Evolutionary conservation across 148 eudicot species (phyloP).

Genomic region (Silene conica): DNA sequence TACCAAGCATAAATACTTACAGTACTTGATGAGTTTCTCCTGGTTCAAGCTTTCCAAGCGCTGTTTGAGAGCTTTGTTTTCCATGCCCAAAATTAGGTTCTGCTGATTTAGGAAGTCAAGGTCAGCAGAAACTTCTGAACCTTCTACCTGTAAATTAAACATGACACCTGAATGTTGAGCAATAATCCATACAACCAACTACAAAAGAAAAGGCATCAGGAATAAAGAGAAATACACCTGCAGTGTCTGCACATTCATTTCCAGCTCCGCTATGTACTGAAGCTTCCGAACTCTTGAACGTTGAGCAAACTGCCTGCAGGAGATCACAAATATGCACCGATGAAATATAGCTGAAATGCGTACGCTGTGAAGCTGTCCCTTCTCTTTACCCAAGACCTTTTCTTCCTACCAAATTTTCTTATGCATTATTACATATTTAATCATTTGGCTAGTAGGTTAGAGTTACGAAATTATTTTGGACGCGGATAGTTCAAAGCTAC

Average conservation of each 20-base stretch:
- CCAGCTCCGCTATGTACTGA: slow-evolving; percentile 96
- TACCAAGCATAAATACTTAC: slow-evolving; percentile 43
- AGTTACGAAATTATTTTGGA: no score
- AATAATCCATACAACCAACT: not conserved
- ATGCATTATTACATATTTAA: no score
- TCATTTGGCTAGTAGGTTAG: no score
- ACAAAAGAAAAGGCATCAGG: not conserved
- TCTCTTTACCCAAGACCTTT: no score
- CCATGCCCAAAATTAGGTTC: slow-evolving; percentile 86
- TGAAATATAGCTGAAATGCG: no score
- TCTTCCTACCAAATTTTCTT: no score
- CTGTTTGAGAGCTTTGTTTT: slow-evolving; percentile 91
- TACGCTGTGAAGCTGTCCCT: no score
- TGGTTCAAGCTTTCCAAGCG: slow-evolving; percentile 84
- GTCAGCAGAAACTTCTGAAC: slow-evolving; percentile 86
- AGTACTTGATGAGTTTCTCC: slow-evolving; percentile 83
- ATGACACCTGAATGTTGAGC: not conserved
- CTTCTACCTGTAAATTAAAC: slow-evolving; percentile 64
- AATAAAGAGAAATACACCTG: slow-evolving; percentile 45
- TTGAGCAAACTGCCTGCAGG: slow-evolving; percentile 91
- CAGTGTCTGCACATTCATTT: slow-evolving; percentile 78
- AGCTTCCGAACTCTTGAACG: slow-evolving; percentile 94
- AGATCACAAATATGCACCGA: slow-evolving; percentile 14
- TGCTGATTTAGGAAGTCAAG: slow-evolving; percentile 96
- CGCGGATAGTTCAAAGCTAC: no score